Evolutionary conservation across 139 green algal species (phyloP).

Genomic region (Haematococcus lacustris): DNA sequence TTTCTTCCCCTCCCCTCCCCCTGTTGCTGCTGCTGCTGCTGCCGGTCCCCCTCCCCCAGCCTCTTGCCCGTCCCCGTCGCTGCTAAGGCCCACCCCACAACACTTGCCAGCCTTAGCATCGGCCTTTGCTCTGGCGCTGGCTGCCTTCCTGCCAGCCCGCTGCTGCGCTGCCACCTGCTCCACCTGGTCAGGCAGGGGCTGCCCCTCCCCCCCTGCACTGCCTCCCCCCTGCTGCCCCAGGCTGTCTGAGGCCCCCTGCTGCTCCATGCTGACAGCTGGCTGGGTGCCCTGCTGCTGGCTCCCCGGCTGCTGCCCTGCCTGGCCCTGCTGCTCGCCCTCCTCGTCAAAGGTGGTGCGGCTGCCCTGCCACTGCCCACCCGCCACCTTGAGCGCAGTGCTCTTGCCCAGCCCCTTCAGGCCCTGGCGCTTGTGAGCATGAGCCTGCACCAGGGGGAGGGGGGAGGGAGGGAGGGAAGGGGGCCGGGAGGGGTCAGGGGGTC

Average conservation of each 20-base stretch:
- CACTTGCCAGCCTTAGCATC: neutral
- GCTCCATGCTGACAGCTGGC: no score
- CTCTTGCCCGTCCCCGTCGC: neutral
- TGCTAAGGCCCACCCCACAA: neutral
- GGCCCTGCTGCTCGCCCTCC: conserved; percentile 15
- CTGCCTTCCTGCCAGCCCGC: no score
- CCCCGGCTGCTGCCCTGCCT: neutral
- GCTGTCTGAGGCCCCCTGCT: no score
- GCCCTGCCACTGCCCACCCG: conserved; percentile 62
- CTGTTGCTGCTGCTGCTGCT: no score
- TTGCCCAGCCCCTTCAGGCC: conserved; percentile 38
- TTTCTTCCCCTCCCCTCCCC: no score
- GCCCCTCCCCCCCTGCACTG: no score
- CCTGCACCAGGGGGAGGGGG: conserved; percentile 6
- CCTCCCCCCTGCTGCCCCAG: no score
- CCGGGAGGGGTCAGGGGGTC: no score
- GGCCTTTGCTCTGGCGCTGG: no score
- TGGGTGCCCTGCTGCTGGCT: neutral
- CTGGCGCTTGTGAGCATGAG: conserved; percentile 33
- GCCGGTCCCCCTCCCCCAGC: no score
- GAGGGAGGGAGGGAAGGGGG: no score
- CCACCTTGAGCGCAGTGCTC: conserved; percentile 37
- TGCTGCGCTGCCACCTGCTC: no score
- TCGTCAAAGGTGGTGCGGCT: conserved; percentile 64
- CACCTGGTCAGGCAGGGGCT: conserved; percentile 1